Evolutionary conservation across 2,329 filamentous ascomycete species (phyloP), one percentile per base, ranked within the genome.

Genomic region (Atkinsonella texensis): DNA sequence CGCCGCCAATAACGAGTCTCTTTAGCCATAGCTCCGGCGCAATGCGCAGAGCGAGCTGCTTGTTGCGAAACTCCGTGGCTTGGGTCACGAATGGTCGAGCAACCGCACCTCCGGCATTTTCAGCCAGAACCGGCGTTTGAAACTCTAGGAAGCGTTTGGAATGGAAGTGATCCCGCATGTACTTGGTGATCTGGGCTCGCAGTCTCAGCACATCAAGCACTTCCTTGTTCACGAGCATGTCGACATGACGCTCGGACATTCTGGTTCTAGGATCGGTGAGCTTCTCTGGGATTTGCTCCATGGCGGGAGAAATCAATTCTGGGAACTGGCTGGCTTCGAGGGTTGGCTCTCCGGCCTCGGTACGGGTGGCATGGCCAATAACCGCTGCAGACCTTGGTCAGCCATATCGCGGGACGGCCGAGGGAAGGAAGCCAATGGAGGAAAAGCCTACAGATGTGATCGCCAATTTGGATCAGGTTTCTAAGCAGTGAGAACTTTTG

Each of bases 21-120:
- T 98, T 98, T 42, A 98, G 78, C 84, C 89, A 97, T 38, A 98
- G 73, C 68, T 98, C 93, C 0, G 93, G 93, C 3, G 93, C 93
- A 59, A 98, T 91, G 47, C 93, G 80, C 35, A 98, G 74, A 20
- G 86, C 80, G 38, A 98, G 72, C 50, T 81, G 75, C 53, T 80
- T 83, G 41, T 84, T 77, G 2, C 81, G 74, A 54, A 95, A 84
- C 62, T 90, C 88, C 0, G 85, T 87, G 9, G 89, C 84, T 44
- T 74, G 70, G 0, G 90, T 97, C 57, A 83, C 75, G 65, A 98
- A 98, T 0, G 93, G 88, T 47, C 87, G 83, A 1, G 93, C 93
- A 40, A 84, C 77, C 4, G 93, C 93, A 41, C 93, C 93, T n/a
- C 89, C 86, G 1, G 90, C 89, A 48, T 83, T 79, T 46, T 84